A percentile compares a stretch with the other conserved stretches of the same genome.
Conservation (phyloP, 1,284 basidiomycete species). For the Ustanciosporium gigantosporum region DNA sequence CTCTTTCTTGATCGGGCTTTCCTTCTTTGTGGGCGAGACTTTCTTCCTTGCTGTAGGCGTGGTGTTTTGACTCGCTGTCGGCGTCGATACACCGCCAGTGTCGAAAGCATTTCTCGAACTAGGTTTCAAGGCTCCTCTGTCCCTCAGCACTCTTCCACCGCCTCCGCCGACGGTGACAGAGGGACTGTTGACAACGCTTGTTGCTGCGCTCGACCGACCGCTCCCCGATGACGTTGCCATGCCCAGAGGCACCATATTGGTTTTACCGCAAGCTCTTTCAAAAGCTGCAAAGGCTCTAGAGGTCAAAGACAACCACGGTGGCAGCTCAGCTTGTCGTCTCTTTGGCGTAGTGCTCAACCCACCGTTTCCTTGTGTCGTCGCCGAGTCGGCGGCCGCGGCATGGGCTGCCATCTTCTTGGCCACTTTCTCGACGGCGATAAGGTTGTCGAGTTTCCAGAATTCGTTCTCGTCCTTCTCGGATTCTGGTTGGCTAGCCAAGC, state of each 20-base stretch:
- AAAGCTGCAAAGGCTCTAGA: conserved; percentile 45
- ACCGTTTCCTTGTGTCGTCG: background rate
- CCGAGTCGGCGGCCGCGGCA: conserved; percentile 6
- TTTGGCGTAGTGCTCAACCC: conserved; percentile 19
- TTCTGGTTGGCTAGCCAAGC: conserved; percentile 4
- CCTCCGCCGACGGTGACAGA: too few relatives aligned
- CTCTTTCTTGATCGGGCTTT: too few relatives aligned
- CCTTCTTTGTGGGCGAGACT: too few relatives aligned
- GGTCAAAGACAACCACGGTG: conserved; percentile 36
- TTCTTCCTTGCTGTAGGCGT: too few relatives aligned
- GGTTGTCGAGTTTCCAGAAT: conserved; percentile 42
- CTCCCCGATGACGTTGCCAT: background rate
- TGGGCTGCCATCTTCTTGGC: conserved; percentile 44
- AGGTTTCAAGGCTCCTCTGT: too few relatives aligned
- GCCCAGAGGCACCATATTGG: conserved; percentile 8
- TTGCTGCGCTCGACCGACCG: background rate
- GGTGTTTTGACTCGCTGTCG: too few relatives aligned
- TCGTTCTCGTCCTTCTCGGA: conserved; percentile 5
- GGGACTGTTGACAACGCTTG: conserved; percentile 8
- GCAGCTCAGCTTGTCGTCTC: conserved; percentile 26
- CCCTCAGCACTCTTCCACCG: conserved; percentile 16
- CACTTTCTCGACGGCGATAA: conserved; percentile 45
- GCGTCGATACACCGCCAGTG: too few relatives aligned
- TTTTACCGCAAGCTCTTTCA: conserved; percentile 41
- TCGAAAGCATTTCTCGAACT: too few relatives aligned